Evolutionary conservation across 345 rosid genomes (phyloP).

Genomic region (Nephelium lappaceum): DNA sequence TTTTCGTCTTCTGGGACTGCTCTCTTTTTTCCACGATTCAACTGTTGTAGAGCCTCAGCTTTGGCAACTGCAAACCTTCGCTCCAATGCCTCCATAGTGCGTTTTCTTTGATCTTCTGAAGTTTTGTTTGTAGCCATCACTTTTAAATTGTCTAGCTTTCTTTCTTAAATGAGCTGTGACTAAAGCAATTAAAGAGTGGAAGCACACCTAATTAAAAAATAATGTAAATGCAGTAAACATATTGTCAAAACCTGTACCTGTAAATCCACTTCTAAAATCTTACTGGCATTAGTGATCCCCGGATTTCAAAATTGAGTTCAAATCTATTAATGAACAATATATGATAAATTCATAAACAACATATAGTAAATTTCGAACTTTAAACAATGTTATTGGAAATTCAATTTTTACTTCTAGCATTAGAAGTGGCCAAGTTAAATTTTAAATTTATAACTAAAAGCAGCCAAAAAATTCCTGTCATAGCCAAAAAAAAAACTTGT

Average conservation of each 20-base stretch:
- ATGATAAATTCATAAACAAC: not conserved
- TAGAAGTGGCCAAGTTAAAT: not conserved
- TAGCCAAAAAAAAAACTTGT: not conserved
- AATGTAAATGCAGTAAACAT: not conserved
- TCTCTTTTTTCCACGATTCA: slow-evolving; percentile 41
- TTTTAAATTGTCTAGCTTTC: slow-evolving; percentile 2
- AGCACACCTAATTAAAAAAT: not conserved
- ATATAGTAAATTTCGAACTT: not conserved
- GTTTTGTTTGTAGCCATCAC: slow-evolving; percentile 18
- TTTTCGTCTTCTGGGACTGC: slow-evolving; percentile 17
- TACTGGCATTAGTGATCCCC: not conserved
- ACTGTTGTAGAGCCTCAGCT: slow-evolving; percentile 59
- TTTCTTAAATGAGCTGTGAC: not conserved
- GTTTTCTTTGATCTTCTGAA: slow-evolving; percentile 45
- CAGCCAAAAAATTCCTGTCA: not conserved
- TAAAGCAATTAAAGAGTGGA: not conserved
- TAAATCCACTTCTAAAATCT: not conserved
- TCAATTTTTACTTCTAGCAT: not conserved
- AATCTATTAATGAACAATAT: too few species aligned
- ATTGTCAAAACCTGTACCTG: not conserved
- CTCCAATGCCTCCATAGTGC: slow-evolving; percentile 61
- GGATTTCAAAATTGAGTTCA: too few species aligned
- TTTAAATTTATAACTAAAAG: not conserved
- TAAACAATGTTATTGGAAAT: not conserved
- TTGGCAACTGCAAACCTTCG: slow-evolving; percentile 55